phyloP scores from a whole-genome alignment of 2,329 filamentous ascomycete genomes.

The Neoascochyta sp. region DNA sequence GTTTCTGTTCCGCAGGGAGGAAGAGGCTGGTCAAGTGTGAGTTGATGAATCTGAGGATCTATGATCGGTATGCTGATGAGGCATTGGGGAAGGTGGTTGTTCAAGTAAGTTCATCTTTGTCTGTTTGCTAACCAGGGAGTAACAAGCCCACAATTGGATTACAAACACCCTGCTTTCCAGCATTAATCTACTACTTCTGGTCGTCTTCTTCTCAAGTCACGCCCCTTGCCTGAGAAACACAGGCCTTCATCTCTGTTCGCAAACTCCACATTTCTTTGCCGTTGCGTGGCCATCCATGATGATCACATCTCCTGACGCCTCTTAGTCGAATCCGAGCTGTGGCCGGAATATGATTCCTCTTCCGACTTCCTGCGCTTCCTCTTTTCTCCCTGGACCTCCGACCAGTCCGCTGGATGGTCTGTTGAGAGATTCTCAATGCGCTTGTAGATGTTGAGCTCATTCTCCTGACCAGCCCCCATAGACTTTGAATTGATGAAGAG shows the following conservation, averaged over 20 bases:
- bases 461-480: slow-evolving; percentile 4
- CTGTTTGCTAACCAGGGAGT: background rate
- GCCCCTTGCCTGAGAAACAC: background rate
- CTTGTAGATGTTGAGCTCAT: slow-evolving; percentile 6
- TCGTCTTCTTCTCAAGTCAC: background rate
- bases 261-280: background rate
- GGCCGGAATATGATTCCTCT: background rate
- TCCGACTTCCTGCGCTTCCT: background rate
- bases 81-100: background rate
- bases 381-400: background rate
- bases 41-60: background rate
- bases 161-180: background rate
- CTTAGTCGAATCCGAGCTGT: background rate
- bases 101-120: background rate
- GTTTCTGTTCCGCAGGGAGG: background rate
- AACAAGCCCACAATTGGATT: background rate
- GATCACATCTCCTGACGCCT: background rate
- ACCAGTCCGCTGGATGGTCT: slow-evolving; percentile 11
- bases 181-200: background rate
- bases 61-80: background rate
- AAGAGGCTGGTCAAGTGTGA: background rate
- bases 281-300: background rate
- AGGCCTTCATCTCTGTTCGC: background rate
- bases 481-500: slow-evolving; percentile 4
- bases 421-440: slow-evolving; percentile 3